Conservation (phyloP, 23 red algal species). For the Gracilaria domingensis region DNA sequence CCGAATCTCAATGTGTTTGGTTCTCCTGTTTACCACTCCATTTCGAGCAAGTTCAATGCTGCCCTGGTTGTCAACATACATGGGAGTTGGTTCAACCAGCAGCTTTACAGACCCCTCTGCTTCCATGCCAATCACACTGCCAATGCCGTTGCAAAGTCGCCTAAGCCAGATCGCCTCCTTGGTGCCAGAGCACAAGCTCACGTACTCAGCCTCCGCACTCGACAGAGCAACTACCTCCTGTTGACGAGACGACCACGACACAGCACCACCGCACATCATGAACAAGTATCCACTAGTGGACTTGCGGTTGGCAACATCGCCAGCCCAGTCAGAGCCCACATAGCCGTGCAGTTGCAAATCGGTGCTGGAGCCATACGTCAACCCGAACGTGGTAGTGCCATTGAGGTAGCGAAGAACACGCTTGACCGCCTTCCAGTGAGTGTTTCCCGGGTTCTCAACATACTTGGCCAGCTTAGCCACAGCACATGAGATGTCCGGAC, state of each 20-base stretch:
- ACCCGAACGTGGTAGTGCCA: not conserved
- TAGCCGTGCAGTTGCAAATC: not conserved
- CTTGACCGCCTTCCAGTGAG: slow-evolving; percentile 46
- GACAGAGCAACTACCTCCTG: slow-evolving; percentile 62
- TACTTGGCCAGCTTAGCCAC: slow-evolving; percentile 34
- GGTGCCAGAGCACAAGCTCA: no score
- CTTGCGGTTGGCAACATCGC: slow-evolving; percentile 10
- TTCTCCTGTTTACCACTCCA: no score
- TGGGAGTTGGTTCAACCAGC: no score
- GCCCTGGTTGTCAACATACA: no score
- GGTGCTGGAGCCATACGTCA: not conserved
- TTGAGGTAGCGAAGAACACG: slow-evolving; percentile 40
- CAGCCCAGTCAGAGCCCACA: slow-evolving; percentile 40
- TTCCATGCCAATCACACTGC: no score
- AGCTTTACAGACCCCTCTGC: no score
- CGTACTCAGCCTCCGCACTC: slow-evolving; percentile 52
- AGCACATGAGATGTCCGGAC: slow-evolving; percentile 32
- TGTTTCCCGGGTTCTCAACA: not conserved
- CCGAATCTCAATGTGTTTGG: no score
- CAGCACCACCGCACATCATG: slow-evolving; percentile 1
- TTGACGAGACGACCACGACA: slow-evolving; percentile 41
- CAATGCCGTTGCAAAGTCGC: no score
- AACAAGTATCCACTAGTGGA: slow-evolving; percentile 36
- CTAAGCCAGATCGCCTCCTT: no score
- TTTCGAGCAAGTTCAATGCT: no score